A percentile compares a stretch with the other conserved stretches of the same genome.
Conservation (phyloP, 2,329 filamentous ascomycete species). For the Pseudogymnoascus sp. region DNA sequence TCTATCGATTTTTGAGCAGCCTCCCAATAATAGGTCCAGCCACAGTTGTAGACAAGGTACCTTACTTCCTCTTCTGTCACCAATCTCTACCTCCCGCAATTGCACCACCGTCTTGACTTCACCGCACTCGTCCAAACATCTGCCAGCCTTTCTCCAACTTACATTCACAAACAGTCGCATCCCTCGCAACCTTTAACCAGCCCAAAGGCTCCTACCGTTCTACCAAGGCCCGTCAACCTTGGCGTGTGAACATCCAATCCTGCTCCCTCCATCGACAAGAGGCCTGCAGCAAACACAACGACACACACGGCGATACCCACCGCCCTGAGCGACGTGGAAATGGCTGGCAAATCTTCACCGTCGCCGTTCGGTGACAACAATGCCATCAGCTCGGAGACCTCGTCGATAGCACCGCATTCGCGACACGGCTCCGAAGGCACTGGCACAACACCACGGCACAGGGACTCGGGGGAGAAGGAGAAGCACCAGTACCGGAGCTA, state of each 20-base stretch:
- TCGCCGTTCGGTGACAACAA: neutral
- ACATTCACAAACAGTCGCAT: neutral
- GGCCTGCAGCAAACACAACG: neutral
- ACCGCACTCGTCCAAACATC: neutral
- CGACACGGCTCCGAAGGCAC: neutral
- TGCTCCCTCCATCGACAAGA: neutral
- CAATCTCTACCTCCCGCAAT: neutral
- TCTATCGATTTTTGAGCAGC: neutral
- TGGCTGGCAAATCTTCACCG: neutral
- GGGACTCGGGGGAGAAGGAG: neutral
- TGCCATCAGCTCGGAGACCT: neutral
- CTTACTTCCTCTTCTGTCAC: neutral
- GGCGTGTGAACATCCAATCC: slow-evolving; percentile 1
- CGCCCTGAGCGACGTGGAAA: neutral
- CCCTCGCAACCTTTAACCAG: neutral
- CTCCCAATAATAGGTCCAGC: neutral
- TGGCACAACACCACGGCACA: neutral
- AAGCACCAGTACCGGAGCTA: slow-evolving; percentile 38
- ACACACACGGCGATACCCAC: neutral
- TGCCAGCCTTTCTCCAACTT: neutral
- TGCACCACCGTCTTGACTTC: neutral
- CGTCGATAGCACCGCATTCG: slow-evolving; percentile 8
- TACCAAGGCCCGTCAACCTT: neutral
- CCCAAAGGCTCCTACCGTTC: neutral
- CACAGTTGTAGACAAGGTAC: neutral